A percentile compares a stretch with the other conserved stretches of the same genome.
Conservation (phyloP, 2,329 filamentous ascomycete genomes). For the Microdochium nivale region DNA sequence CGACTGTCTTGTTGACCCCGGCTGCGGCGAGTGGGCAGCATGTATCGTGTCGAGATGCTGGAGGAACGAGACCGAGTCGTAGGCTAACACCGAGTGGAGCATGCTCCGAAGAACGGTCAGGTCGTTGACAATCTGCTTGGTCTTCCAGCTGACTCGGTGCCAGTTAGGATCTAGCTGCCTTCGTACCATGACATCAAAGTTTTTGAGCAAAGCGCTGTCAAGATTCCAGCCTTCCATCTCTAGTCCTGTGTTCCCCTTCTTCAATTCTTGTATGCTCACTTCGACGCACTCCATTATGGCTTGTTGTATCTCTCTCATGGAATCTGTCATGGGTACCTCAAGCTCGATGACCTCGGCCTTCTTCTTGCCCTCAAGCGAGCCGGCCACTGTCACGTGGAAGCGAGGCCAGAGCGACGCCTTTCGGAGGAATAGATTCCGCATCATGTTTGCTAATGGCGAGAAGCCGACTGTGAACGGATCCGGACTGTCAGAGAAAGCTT, state of each 20-base stretch:
- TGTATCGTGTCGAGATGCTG: conserved; percentile 92
- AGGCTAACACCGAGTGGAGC: conserved; percentile 71
- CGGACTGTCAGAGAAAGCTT: conserved; percentile 90
- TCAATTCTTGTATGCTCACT: conserved; percentile 85
- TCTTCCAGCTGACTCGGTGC: conserved; percentile 94
- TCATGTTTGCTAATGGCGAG: conserved; percentile 78
- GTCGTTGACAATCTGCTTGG: conserved; percentile 88
- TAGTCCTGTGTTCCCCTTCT: conserved; percentile 79
- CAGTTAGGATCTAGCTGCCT: conserved; percentile 92
- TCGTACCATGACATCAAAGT: conserved; percentile 82
- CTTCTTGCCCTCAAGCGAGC: conserved; percentile 80
- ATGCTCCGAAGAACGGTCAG: conserved; percentile 75
- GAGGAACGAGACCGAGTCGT: conserved; percentile 85
- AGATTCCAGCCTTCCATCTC: conserved; percentile 97
- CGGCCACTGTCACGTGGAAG: conserved; percentile 84
- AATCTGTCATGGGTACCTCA: conserved; percentile 90
- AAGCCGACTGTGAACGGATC: conserved; percentile 87
- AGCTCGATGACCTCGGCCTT: conserved; percentile 97
- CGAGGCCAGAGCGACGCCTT: conserved; percentile 88
- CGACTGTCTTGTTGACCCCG: conserved; percentile 77
- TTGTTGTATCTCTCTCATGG: conserved; percentile 88
- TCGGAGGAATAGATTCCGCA: conserved; percentile 84
- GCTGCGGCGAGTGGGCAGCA: conserved; percentile 79
- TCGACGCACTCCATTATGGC: conserved; percentile 95
- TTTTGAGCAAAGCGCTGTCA: conserved; percentile 84